Percentiles rank a stretch among this genome's conserved stretches.
Conservation (phyloP, 2,329 filamentous ascomycete genomes). For the Fusarium cyanostomum region DNA sequence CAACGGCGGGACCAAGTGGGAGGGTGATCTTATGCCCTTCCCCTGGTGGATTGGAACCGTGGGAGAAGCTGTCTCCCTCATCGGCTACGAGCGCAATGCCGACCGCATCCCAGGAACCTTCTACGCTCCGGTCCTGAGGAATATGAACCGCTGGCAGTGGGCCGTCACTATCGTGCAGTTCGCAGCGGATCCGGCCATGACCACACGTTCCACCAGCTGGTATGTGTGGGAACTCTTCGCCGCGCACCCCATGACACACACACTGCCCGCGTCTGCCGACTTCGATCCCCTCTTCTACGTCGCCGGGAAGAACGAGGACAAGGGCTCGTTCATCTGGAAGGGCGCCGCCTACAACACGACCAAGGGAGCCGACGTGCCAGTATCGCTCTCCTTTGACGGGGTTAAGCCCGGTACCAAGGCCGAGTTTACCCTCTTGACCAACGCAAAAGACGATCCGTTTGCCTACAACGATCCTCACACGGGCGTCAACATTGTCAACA, state of each 20-base stretch:
- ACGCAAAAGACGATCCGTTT: slow-evolving; percentile 52
- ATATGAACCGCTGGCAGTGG: slow-evolving; percentile 62
- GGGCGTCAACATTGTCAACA: slow-evolving; percentile 61
- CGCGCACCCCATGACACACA: slow-evolving; percentile 56
- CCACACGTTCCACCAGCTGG: slow-evolving; percentile 61
- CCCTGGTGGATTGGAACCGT: slow-evolving; percentile 70
- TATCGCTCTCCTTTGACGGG: slow-evolving; percentile 58
- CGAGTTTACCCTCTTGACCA: slow-evolving; percentile 57
- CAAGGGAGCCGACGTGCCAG: slow-evolving; percentile 53
- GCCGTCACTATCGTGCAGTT: slow-evolving; percentile 61
- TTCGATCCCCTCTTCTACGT: slow-evolving; percentile 62
- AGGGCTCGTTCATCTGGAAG: slow-evolving; percentile 58
- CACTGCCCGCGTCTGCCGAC: slow-evolving; percentile 54
- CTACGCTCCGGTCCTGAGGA: slow-evolving; percentile 61
- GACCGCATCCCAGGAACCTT: slow-evolving; percentile 65
- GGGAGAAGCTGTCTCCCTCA: slow-evolving; percentile 70
- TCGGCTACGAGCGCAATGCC: slow-evolving; percentile 72
- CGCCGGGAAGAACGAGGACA: slow-evolving; percentile 55
- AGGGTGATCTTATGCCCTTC: slow-evolving; percentile 56
- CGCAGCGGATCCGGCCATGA: slow-evolving; percentile 58
- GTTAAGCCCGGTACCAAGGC: slow-evolving; percentile 51
- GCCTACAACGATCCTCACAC: slow-evolving; percentile 55
- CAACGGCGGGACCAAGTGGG: slow-evolving; percentile 61
- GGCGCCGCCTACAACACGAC: slow-evolving; percentile 63
- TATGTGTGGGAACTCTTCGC: slow-evolving; percentile 61